Conservation (phyloP, 352 stramenopile genomes). For the Pythium diclinum region DNA sequence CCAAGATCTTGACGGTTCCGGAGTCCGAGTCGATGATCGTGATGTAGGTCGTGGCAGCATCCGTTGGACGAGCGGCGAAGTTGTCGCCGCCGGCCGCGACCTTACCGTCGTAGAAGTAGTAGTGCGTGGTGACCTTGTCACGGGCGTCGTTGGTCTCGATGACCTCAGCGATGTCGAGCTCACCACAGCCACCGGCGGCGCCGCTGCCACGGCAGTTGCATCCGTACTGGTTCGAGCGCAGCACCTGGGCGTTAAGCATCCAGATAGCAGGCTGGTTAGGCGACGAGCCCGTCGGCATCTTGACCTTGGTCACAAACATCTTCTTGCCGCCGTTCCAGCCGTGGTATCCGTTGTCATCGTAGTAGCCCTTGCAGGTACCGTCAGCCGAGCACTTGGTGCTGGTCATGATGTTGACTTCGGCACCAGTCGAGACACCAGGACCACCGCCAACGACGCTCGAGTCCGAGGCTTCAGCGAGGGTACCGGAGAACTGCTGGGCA, state of each 20-base stretch:
- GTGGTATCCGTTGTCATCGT: conserved; percentile 62
- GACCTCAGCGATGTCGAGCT: conserved; percentile 70
- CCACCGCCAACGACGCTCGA: conserved; percentile 38
- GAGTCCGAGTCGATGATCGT: conserved; percentile 33
- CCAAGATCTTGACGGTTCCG: conserved; percentile 36
- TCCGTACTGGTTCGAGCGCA: conserved; percentile 64
- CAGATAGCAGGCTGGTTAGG: conserved; percentile 67
- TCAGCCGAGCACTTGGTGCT: conserved; percentile 37
- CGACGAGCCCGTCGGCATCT: conserved; percentile 40
- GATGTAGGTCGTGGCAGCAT: conserved; percentile 30
- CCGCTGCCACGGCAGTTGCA: conserved; percentile 71
- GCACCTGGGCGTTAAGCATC: conserved; percentile 72
- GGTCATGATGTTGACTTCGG: conserved; percentile 78
- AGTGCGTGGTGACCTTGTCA: conserved; percentile 66
- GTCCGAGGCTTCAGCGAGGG: conserved; percentile 48
- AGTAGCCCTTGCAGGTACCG: conserved; percentile 57
- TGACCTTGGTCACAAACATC: conserved; percentile 74
- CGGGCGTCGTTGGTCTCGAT: conserved; percentile 55
- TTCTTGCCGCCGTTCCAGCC: conserved; percentile 74
- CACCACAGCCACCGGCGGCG: conserved; percentile 52
- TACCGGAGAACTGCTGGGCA: conserved; percentile 43
- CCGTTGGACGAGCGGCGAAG: conserved; percentile 29
- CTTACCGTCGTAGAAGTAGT: conserved; percentile 68
- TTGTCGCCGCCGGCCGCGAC: conserved; percentile 36
- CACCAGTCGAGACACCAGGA: conserved; percentile 55